Evolutionary conservation across 2,329 filamentous ascomycete species (phyloP).

Genomic region (Septoria linicola): DNA sequence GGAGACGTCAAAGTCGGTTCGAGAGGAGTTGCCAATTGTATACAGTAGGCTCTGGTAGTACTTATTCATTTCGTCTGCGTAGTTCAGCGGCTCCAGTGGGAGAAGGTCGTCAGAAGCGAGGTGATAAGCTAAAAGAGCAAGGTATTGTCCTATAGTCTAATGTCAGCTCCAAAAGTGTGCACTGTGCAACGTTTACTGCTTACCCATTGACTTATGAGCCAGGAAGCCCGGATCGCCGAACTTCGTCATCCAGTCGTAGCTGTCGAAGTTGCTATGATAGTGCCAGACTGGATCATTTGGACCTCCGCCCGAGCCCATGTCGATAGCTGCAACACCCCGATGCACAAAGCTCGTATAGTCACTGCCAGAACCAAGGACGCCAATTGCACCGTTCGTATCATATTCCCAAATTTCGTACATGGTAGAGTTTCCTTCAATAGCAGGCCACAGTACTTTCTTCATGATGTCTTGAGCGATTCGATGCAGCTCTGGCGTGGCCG

Average conservation of each 20-base stretch:
- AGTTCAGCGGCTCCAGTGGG: conserved; percentile 45
- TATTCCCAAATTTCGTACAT: conserved; percentile 49
- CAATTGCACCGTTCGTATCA: conserved; percentile 39
- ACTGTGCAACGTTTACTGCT: too few species aligned
- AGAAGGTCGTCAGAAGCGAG: conserved; percentile 39
- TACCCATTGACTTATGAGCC: conserved; percentile 48
- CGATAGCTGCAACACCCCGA: conserved; percentile 41
- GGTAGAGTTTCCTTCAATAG: conserved; percentile 39
- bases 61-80: conserved; percentile 39
- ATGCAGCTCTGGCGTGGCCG: conserved; percentile 71
- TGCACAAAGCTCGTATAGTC: conserved; percentile 52
- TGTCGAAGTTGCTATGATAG: conserved; percentile 51
- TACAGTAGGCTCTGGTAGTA: conserved; percentile 42
- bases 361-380: conserved; percentile 47
- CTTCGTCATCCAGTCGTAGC: conserved; percentile 53
- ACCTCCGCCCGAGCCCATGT: conserved; percentile 43
- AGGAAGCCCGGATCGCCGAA: conserved; percentile 54
- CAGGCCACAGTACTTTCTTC: conserved; percentile 52
- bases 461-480: conserved; percentile 66
- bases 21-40: conserved; percentile 44
- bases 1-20: conserved; percentile 46
- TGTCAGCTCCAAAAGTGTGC: too few species aligned
- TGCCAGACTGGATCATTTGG: conserved; percentile 43
- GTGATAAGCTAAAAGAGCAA: conserved; percentile 8
- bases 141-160: conserved; percentile 31